A percentile compares a stretch with the other conserved stretches of the same genome.
Conservation (phyloP, 208 protist genomes). For the Eutreptiella sp. region DNA sequence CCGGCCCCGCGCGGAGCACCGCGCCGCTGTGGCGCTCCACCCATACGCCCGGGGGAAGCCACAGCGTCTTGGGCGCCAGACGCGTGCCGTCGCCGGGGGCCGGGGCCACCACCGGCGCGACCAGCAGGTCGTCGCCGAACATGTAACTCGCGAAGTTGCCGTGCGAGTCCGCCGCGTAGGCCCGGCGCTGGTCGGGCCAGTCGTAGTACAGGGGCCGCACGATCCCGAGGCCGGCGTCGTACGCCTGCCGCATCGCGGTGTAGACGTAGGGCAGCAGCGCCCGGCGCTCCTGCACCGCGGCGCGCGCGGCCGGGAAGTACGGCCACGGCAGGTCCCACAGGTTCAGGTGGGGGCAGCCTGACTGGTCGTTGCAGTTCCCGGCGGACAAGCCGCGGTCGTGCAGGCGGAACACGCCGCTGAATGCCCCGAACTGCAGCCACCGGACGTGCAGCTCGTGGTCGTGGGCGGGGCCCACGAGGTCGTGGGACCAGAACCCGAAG, state of each 20-base stretch:
- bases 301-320: conserved; percentile 23
- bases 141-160: conserved; percentile 41
- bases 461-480: conserved; percentile 15
- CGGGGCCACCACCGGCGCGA: conserved; percentile 29
- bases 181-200: conserved; percentile 23
- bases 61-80: conserved; percentile 16
- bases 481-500: conserved; percentile 42
- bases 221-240: conserved; percentile 34
- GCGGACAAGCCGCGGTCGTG: conserved; percentile 43
- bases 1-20: conserved; percentile 4
- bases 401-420: conserved; percentile 37
- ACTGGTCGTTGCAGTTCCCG: conserved; percentile 23
- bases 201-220: conserved; percentile 50
- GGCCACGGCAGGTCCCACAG: conserved; percentile 29
- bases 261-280: conserved; percentile 49
- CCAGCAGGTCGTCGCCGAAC: conserved; percentile 43
- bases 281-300: conserved; percentile 25
- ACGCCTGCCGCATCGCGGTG: conserved; percentile 33
- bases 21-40: conserved; percentile 2
- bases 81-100: conserved; percentile 1
- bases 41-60: conserved; percentile 34
- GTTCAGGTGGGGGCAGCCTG: conserved; percentile 15
- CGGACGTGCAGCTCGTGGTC: conserved; percentile 37
- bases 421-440: conserved; percentile 45
- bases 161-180: conserved; percentile 24